phyloP scores from a whole-genome alignment of 2,329 filamentous ascomycete species.

The Clarireedia paspali region DNA sequence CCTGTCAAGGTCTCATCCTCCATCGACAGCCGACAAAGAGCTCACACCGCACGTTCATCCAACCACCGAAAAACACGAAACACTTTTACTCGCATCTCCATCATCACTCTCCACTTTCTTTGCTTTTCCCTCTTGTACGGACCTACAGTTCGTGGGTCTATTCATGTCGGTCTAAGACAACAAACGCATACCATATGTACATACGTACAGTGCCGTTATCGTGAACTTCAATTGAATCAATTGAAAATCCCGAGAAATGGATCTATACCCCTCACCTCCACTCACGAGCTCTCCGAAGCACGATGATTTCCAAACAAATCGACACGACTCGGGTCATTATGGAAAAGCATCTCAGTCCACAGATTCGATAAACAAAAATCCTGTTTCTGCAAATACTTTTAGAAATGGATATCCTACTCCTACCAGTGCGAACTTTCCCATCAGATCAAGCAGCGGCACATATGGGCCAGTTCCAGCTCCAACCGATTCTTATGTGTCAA shows the following conservation, averaged over 20 bases:
- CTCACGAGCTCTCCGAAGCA: slow-evolving; percentile 13
- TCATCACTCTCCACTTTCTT: neutral
- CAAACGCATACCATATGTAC: neutral
- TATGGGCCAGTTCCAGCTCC: neutral
- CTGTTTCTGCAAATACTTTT: no score
- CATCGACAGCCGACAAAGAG: no score
- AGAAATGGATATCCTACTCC: slow-evolving; percentile 1
- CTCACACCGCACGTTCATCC: neutral
- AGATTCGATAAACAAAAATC: neutral
- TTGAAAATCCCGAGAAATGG: neutral
- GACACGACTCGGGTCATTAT: neutral
- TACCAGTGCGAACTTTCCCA: neutral
- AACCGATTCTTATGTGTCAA: neutral
- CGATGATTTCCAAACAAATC: neutral
- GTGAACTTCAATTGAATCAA: neutral
- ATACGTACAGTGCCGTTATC: neutral
- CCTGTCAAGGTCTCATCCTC: no score
- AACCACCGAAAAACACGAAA: neutral
- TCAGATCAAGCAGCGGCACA: neutral
- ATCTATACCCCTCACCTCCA: slow-evolving; percentile 14
- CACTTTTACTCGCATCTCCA: neutral
- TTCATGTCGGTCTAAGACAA: neutral
- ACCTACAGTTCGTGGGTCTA: neutral
- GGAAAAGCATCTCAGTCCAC: neutral
- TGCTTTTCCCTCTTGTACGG: neutral